Percentiles rank a stretch among this genome's conserved stretches.
phyloP scores from a whole-genome alignment of 1,284 basidiomycete species.

The Moesziomyces globuligerus region DNA sequence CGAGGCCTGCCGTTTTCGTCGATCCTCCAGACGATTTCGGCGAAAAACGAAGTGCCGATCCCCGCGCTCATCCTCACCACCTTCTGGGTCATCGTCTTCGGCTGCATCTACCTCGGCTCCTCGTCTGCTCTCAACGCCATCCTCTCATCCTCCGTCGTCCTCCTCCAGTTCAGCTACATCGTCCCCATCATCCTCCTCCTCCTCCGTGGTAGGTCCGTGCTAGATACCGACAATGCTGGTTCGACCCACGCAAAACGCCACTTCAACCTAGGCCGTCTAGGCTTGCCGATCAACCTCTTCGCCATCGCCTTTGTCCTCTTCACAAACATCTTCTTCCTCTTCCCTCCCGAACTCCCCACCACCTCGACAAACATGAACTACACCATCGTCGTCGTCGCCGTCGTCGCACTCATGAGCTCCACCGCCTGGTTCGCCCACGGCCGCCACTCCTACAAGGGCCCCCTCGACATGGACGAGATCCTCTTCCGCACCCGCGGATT shows the following conservation, averaged over 20 bases:
- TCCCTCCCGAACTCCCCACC: slow-evolving; percentile 69
- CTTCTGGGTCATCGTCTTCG: slow-evolving; percentile 66
- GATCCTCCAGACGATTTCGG: slow-evolving; percentile 72
- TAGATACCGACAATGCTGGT: slow-evolving; percentile 48
- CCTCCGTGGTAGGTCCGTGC: slow-evolving; percentile 67
- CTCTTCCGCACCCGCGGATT: slow-evolving; percentile 35
- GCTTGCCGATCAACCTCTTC: slow-evolving; percentile 67
- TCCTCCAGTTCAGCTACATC: slow-evolving; percentile 69
- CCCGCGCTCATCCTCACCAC: slow-evolving; percentile 74
- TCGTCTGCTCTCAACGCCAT: slow-evolving; percentile 71
- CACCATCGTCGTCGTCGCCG: slow-evolving; percentile 62
- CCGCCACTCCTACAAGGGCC: slow-evolving; percentile 47
- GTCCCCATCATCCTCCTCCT: slow-evolving; percentile 68
- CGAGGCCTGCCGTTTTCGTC: slow-evolving; percentile 74
- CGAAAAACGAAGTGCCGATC: slow-evolving; percentile 63
- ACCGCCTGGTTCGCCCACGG: slow-evolving; percentile 49
- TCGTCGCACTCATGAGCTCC: slow-evolving; percentile 40
- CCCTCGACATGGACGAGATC: slow-evolving; percentile 45
- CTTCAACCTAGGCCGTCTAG: slow-evolving; percentile 43
- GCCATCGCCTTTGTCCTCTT: slow-evolving; percentile 68
- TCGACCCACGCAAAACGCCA: slow-evolving; percentile 30
- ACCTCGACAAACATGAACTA: slow-evolving; percentile 69
- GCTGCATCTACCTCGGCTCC: slow-evolving; percentile 71
- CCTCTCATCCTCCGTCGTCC: slow-evolving; percentile 68
- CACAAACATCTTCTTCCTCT: slow-evolving; percentile 71